A percentile compares a stretch with the other conserved stretches of the same genome.
phyloP scores from a whole-genome alignment of 176 grass and related monocot genomes.

The Rhynchospora tenuis region DNA sequence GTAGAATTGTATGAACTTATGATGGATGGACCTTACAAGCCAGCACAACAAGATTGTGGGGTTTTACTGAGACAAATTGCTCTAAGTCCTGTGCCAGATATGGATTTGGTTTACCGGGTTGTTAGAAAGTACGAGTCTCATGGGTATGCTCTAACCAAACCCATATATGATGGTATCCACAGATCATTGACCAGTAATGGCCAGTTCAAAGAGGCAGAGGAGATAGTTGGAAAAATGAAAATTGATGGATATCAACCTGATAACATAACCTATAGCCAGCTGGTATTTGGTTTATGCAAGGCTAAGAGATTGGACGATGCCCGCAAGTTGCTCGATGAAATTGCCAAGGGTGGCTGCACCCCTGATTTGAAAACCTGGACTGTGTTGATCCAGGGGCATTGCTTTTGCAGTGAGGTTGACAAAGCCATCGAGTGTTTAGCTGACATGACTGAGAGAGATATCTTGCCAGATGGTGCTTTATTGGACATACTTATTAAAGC shows the following conservation, averaged over 20 bases:
- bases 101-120: constrained; percentile 63
- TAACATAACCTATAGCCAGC: constrained; percentile 82
- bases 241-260: constrained; percentile 52
- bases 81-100: constrained; percentile 31
- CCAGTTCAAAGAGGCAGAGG: constrained; percentile 59
- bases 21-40: constrained; percentile 93
- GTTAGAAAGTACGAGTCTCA: constrained; percentile 54
- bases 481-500: constrained; percentile 69
- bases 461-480: constrained; percentile 51
- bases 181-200: constrained; percentile 58
- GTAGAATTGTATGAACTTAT: constrained; percentile 82
- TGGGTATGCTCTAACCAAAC: constrained; percentile 50
- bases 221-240: constrained; percentile 53
- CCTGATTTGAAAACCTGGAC: constrained; percentile 97
- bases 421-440: constrained; percentile 51
- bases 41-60: constrained; percentile 46
- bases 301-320: constrained; percentile 55
- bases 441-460: constrained; percentile 61
- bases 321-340: constrained; percentile 56
- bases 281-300: constrained; percentile 82
- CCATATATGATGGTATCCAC: constrained; percentile 70
- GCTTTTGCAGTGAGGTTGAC: constrained; percentile 46
- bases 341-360: constrained; percentile 38
- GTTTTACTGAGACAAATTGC: constrained; percentile 66
- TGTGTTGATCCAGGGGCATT: constrained; percentile 77